Evolutionary conservation across 371 early-diverging fungal species (phyloP), one percentile per base, ranked within the genome.

Genomic region (Mortierella sp.): DNA sequence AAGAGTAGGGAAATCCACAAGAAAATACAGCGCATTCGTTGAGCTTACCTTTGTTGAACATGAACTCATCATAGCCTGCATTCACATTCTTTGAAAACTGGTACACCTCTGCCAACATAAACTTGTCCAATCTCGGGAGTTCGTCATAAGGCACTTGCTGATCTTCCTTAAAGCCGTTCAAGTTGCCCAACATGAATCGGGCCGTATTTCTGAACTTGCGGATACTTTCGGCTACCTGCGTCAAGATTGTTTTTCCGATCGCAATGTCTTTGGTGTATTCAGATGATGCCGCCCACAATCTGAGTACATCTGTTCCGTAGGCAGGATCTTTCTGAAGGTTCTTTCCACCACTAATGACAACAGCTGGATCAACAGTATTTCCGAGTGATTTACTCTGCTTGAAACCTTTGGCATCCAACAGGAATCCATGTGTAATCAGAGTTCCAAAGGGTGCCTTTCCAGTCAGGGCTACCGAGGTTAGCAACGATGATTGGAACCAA

Each of bases 321-420:
- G 95, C 92, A n/a, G 94, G 94, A 37, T 90, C 84, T 60, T 88
- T 87, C 70, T 90, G 90, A 70, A 86, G 81, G 59, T 92, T 90
- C 87, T 91, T 90, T 22, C 93, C 94, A 35, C 95, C 96, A 18
- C 88, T 62, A 26, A 92, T 94, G 40, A 96, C 89, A 16, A 84
- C 65, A 16, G 84, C 77, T 3, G 99, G 97, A 35, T 89, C 93
- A 8, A 97, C 88, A 40, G 94, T 93, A 80, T 98, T 98, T 30
- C 97, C 97, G 37, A 97, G 66, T 58, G 96, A 94, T 86, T 98
- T 98, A 69, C 95, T 94, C 97, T 97, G 97, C 79, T 98, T 98
- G 70, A 91, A 89, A 1, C 97, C 96, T 61, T 93, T 85, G 75
- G 93, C 93, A 80, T 98, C 99, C 75, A 97, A 84, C 24, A 96